Base-by-base conservation (phyloP, 192 early-diverging fungal species). In the Dissophora ornata region DNA sequence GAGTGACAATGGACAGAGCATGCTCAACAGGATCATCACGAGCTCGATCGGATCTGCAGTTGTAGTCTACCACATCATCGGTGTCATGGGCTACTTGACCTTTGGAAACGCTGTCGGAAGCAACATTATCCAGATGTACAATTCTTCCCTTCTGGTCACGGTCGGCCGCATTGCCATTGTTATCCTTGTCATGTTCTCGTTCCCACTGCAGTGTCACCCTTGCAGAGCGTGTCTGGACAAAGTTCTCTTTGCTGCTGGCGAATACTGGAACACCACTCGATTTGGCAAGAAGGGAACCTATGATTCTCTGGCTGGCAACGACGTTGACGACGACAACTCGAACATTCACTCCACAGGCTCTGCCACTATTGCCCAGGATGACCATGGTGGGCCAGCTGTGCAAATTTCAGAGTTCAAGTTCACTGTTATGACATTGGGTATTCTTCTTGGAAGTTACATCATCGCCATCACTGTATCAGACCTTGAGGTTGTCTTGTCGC, bases 171-270 rank as follows among this genome's bases (percentile, higher is more conserved):
- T 96, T 10, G 93, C 94, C 13, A 92, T 98, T 59, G 95, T 93
- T 2, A 71, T 98, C 22, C 81, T 96, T 18, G 95, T 98, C 30
- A 61, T 98, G 38, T 89, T 98, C 47, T 93, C 90, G 3, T 97
- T 94, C 82, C 97, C 98, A 25, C 81, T 99, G 7, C 98, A 99
- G 80, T 89, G 88, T 57, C 95, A 97, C 61, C 98, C 98, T 2
- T 91, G 91, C 63, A 87, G 98, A 32, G 90, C 90, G 4, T 96
- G 89, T 33, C 79, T 97, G 21, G 94, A 97, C 77, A 98, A 98
- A 81, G 88, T 98, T 5, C 38, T 94, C 8, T 81, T 85, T 5
- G 57, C 79, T 13, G 5, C 58, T 57, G 41, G 38, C 11, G 38
- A 55, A 36, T 57, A 55, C 69, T 82, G 46, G 71, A 57, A 54